Evolutionary conservation across 2,329 filamentous ascomycete genomes (phyloP).

Genomic region (Aspergillus ibericus): DNA sequence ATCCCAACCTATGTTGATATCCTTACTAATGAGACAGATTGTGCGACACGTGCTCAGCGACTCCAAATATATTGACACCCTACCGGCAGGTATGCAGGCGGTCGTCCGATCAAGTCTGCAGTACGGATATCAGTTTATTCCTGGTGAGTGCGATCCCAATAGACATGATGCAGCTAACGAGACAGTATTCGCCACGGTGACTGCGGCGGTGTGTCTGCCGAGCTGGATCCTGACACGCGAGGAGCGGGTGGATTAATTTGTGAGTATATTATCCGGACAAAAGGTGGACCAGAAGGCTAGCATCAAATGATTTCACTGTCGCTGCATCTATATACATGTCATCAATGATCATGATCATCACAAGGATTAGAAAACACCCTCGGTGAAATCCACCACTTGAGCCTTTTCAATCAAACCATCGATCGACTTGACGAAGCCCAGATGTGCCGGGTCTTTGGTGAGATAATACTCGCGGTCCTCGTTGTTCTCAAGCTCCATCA

Average conservation of each 20-base stretch:
- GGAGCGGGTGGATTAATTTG: not conserved
- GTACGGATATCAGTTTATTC: slow-evolving; percentile 1
- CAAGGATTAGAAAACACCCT: not conserved
- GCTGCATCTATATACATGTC: not conserved
- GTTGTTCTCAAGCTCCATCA: slow-evolving; percentile 63
- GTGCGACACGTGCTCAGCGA: not conserved
- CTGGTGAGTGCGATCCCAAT: not conserved
- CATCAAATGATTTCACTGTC: not conserved
- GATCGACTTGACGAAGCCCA: slow-evolving; percentile 55
- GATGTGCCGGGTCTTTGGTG: slow-evolving; percentile 62
- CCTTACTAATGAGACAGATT: not conserved
- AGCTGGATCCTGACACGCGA: not conserved
- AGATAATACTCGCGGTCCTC: slow-evolving; percentile 70
- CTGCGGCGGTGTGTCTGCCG: not conserved
- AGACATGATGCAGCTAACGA: not conserved
- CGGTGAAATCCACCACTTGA: slow-evolving; percentile 37
- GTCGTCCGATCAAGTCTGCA: not conserved
- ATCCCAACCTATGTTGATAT: not conserved
- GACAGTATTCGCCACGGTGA: not conserved
- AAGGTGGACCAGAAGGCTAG: too few relatives aligned
- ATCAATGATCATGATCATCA: not conserved
- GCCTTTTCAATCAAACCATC: slow-evolving; percentile 31
- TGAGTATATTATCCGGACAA: not conserved
- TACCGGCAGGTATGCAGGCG: not conserved
- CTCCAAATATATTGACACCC: not conserved